Base-by-base conservation (phyloP, 768 basidiomycete species). In the Termitomyces sp. region DNA sequence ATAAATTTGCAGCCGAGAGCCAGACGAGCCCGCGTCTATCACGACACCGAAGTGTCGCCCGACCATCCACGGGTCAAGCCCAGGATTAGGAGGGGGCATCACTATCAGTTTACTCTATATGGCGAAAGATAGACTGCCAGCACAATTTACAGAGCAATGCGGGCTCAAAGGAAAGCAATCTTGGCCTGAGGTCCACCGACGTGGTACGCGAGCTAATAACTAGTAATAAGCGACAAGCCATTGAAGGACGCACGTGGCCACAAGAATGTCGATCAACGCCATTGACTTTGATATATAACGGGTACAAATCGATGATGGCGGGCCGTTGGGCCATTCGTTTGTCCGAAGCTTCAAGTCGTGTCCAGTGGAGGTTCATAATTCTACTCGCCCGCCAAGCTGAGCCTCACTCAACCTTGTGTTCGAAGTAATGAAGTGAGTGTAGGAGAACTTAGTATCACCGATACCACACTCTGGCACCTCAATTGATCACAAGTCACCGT, bases 1-100 rank as follows among this genome's bases (percentile, higher is more conserved):
- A 77, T 99, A 98, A 67, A 98, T 94, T 73, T 98, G 96, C 40
- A 98, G 79, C 57, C 97, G 81, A 5, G 96, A 98, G 34, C 97
- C 97, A 29, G 95, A 98, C 72, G 95, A 97, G 63, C 97, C 97
- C 71, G 97, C 97, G 79, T 99, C 97, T 74, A 99, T 93, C 64
- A 98, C 95, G 62, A 98, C 84, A 62, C 93, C 94, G 74, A 94
- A 96, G 68, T 88, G 86, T 66, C 94, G 87, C 59, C 86, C 86
- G 62, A 82, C 76, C 59, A 91, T 82, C 92, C 92, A 94, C 63
- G 87, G 75, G 71, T 92, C 85, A 66, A 80, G 80, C 57, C 77
- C 83, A 60, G 82, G 2, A 57, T 57, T 84, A 61, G 89, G 87
- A 53, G 92, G 89, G 49, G 91, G 88, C 92, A 94, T 92, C 43